Percentiles rank a stretch among this genome's conserved stretches.
Conservation (phyloP, 306 rosid genomes). For the Quercus bicolor region DNA sequence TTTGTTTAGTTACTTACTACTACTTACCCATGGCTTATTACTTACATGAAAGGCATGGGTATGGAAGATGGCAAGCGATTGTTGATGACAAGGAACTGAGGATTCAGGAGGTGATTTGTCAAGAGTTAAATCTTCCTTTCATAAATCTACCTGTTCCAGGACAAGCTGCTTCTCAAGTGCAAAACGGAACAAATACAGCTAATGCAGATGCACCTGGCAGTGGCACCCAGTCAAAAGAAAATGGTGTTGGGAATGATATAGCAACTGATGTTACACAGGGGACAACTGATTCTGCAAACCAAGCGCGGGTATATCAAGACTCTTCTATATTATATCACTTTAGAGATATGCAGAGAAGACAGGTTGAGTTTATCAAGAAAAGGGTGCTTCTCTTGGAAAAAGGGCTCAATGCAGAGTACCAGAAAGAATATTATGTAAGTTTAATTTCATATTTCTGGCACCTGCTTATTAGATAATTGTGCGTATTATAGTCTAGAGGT, state of each 20-base stretch:
- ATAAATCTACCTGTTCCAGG: conserved; percentile 68
- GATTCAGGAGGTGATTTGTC: conserved; percentile 88
- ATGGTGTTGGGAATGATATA: conserved; percentile 50
- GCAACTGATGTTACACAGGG: conserved; percentile 56
- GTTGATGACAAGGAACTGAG: conserved; percentile 87
- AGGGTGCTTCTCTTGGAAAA: conserved; percentile 98
- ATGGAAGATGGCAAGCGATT: conserved; percentile 99
- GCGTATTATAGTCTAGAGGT: background rate
- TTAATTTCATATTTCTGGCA: background rate
- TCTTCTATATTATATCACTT: conserved; percentile 58
- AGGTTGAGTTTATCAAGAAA: conserved; percentile 88
- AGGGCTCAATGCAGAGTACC: conserved; percentile 84
- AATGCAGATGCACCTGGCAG: conserved; percentile 48
- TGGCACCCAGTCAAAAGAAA: conserved; percentile 53
- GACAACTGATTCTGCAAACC: conserved; percentile 57
- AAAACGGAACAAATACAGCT: conserved; percentile 50
- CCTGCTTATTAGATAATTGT: conserved; percentile 5
- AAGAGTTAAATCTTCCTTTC: conserved; percentile 88
- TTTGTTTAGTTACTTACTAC: conserved; percentile 4
- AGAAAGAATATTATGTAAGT: conserved; percentile 87
- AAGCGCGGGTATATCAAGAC: conserved; percentile 57
- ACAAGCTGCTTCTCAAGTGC: conserved; percentile 58
- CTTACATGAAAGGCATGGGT: conserved; percentile 68
- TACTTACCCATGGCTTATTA: background rate
- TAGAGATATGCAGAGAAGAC: conserved; percentile 96